Conservation (phyloP, 139 green algal species). For the Coelastrella sp. region DNA sequence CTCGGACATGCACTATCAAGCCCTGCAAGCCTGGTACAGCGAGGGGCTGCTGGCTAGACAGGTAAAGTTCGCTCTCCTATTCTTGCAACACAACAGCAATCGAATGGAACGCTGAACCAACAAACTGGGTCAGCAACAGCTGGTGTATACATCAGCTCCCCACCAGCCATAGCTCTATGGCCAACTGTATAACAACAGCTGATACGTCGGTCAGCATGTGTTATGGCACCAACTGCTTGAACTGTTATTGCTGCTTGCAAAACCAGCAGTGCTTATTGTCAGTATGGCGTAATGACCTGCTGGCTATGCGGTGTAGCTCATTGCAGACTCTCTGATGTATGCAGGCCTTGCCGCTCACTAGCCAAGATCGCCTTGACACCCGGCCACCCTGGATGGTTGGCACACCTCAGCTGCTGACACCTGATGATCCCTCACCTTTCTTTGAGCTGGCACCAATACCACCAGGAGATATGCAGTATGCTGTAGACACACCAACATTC, state of each 20-base stretch:
- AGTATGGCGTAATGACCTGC: neutral
- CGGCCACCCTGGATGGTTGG: constrained; percentile 64
- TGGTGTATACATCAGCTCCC: too few relatives aligned
- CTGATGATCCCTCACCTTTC: constrained; percentile 42
- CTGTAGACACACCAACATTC: constrained; percentile 60
- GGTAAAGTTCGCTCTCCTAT: neutral
- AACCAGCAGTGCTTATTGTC: too few relatives aligned
- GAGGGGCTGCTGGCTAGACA: constrained; percentile 24
- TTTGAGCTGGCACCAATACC: constrained; percentile 55
- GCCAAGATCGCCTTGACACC: neutral
- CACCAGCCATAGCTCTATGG: too few relatives aligned
- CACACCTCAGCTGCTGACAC: constrained; percentile 64
- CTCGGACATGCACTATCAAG: constrained; percentile 36
- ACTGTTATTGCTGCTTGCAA: too few relatives aligned
- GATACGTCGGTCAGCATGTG: too few relatives aligned
- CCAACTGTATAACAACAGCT: too few relatives aligned
- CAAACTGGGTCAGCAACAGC: too few relatives aligned
- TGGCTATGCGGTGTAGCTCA: neutral
- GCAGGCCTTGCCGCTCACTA: constrained; percentile 43
- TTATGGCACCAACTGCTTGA: too few relatives aligned
- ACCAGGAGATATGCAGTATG: constrained; percentile 58
- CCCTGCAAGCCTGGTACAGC: constrained; percentile 31
- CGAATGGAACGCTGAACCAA: too few relatives aligned
- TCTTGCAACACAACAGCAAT: neutral
- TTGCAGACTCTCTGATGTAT: neutral